A percentile compares a stretch with the other conserved stretches of the same genome.
Conservation (phyloP, 176 grass and related monocot species). For the Luzula sylvatica region DNA sequence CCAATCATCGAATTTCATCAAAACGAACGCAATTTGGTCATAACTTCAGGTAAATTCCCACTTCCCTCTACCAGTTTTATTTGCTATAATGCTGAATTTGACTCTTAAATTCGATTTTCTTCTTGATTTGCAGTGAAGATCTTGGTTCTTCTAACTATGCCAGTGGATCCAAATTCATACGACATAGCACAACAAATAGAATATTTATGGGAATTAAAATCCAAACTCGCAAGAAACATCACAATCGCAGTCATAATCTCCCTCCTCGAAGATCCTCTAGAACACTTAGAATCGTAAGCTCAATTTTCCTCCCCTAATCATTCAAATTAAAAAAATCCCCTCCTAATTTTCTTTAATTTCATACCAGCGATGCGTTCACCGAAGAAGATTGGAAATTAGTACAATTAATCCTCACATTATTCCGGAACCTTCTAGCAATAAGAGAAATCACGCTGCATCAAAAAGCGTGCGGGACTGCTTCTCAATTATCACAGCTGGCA, state of each 20-base stretch:
- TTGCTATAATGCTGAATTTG: neutral
- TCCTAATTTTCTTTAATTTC: slow-evolving; percentile 26
- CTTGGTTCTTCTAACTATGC: slow-evolving; percentile 95
- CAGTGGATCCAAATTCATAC: slow-evolving; percentile 62
- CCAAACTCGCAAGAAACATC: slow-evolving; percentile 44
- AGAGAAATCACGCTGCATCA: slow-evolving; percentile 84
- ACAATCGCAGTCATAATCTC: slow-evolving; percentile 67
- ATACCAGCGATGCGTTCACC: slow-evolving; percentile 56
- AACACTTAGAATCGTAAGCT: slow-evolving; percentile 65
- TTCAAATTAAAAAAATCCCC: neutral
- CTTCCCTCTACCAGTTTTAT: neutral
- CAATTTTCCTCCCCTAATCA: slow-evolving; percentile 6
- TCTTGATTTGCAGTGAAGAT: slow-evolving; percentile 56
- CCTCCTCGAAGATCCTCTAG: slow-evolving; percentile 84
- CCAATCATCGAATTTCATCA: slow-evolving; percentile 80
- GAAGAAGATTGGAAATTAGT: slow-evolving; percentile 99
- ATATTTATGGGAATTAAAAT: slow-evolving; percentile 90
- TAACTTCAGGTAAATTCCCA: slow-evolving; percentile 40
- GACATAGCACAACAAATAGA: slow-evolving; percentile 74
- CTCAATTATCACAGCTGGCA: slow-evolving; percentile 54
- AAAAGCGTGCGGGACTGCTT: slow-evolving; percentile 66
- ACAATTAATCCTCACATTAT: slow-evolving; percentile 88
- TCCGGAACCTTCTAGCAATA: slow-evolving; percentile 76
- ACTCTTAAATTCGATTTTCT: neutral
- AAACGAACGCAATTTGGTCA: slow-evolving; percentile 53